Evolutionary conservation across 108 stramenopile species (phyloP).

Genomic region (Fragilaria crotonensis): DNA sequence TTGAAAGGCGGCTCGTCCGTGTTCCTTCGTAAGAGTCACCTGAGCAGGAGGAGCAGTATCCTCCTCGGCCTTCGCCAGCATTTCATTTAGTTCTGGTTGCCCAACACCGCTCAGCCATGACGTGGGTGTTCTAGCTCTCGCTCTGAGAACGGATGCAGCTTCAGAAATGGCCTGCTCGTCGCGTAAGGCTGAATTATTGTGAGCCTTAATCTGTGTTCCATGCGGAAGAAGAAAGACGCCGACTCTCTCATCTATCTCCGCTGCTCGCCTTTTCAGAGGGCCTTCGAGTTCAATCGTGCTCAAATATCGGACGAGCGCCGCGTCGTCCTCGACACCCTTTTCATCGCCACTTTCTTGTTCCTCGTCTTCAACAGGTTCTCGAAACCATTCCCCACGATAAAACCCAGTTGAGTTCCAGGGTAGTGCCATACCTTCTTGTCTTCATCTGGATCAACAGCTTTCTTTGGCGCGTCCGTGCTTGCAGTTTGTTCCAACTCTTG

Average conservation of each 20-base stretch:
- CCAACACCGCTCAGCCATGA: not conserved
- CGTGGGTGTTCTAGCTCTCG: not conserved
- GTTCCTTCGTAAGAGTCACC: conserved; percentile 37
- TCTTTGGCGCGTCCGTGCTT: too few relatives aligned
- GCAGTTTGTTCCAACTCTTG: too few relatives aligned
- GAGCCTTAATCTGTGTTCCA: conserved; percentile 19
- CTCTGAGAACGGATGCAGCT: too few relatives aligned
- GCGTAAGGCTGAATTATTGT: conserved; percentile 10
- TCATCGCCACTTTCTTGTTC: conserved; percentile 2
- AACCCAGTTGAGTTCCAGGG: conserved; percentile 81
- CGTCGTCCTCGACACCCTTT: not conserved
- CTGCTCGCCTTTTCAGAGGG: conserved; percentile 18
- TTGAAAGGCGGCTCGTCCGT: conserved; percentile 63
- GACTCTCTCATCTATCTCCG: conserved; percentile 18
- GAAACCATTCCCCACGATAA: conserved; percentile 72
- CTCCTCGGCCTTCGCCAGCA: not conserved
- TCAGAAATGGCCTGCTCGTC: too few relatives aligned
- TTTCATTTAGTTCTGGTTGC: not conserved
- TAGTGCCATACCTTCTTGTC: conserved; percentile 46
- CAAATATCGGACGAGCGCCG: conserved; percentile 5
- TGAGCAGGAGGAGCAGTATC: not conserved
- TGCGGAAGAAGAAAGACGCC: conserved; percentile 48
- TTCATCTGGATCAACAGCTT: too few relatives aligned
- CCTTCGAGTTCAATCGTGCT: conserved; percentile 16
- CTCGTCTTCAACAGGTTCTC: not conserved